Evolutionary conservation across 2,329 filamentous ascomycete genomes (phyloP).

Genomic region (Berkeleyomyces rouxiae): DNA sequence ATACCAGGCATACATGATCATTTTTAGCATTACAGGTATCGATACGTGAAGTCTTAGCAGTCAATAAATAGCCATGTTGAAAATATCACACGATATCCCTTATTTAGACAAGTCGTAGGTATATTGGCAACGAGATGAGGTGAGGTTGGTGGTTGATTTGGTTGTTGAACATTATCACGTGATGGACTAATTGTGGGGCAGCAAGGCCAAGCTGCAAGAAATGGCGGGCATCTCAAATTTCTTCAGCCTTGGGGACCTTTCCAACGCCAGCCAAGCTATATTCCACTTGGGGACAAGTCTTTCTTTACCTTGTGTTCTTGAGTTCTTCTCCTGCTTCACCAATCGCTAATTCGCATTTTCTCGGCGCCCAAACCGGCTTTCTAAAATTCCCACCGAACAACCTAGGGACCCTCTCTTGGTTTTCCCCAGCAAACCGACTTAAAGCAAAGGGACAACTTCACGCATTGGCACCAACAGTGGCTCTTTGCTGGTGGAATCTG

Average conservation of each 20-base stretch:
- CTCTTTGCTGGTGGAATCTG: not conserved
- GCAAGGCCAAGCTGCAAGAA: constrained; percentile 11
- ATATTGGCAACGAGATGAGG: not conserved
- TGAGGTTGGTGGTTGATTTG: not conserved
- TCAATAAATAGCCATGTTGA: no score
- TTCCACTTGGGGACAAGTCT: not conserved
- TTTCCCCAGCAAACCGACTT: not conserved
- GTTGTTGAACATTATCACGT: not conserved
- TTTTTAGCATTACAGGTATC: not conserved
- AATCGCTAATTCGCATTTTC: not conserved
- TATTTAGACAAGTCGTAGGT: not conserved
- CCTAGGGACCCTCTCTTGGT: not conserved
- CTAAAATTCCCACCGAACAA: not conserved
- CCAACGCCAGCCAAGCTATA: not conserved
- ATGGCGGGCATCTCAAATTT: constrained; percentile 12
- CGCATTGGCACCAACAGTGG: not conserved
- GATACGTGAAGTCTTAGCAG: no score
- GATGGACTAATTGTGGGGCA: constrained; percentile 10
- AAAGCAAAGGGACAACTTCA: no score
- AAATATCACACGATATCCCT: no score
- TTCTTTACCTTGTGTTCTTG: not conserved
- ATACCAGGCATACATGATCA: not conserved
- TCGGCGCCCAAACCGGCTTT: not conserved
- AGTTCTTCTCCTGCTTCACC: not conserved
- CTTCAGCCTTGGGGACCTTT: constrained; percentile 13